phyloP scores from a whole-genome alignment of 2,329 filamentous ascomycete genomes.

The Pseudopithomyces maydicus region DNA sequence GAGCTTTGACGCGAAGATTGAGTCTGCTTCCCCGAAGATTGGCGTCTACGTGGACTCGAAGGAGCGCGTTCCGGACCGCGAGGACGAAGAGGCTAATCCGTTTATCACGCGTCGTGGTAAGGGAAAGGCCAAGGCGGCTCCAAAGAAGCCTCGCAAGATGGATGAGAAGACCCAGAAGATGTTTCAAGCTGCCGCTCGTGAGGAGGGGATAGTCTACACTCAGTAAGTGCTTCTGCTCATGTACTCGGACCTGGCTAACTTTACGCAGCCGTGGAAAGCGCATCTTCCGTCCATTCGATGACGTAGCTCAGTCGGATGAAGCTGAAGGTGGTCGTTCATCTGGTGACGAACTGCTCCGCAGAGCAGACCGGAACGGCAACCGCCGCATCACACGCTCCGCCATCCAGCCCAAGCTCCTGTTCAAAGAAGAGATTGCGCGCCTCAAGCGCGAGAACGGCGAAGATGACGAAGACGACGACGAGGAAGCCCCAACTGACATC shows the following conservation, averaged over 20 bases:
- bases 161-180: constrained; percentile 65
- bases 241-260: background rate
- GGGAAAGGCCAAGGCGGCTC: constrained; percentile 54
- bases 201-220: constrained; percentile 75
- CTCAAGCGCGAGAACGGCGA: constrained; percentile 46
- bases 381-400: constrained; percentile 68
- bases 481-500: constrained; percentile 63
- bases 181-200: constrained; percentile 66
- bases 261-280: constrained; percentile 74
- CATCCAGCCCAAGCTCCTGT: constrained; percentile 74
- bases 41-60: constrained; percentile 79
- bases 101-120: constrained; percentile 64
- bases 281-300: constrained; percentile 71
- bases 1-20: constrained; percentile 53
- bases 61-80: constrained; percentile 72
- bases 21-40: constrained; percentile 64
- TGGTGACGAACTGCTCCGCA: constrained; percentile 47
- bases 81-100: constrained; percentile 71
- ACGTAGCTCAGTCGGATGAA: constrained; percentile 42
- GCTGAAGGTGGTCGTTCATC: constrained; percentile 39
- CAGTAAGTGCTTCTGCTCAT: constrained; percentile 66
- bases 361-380: constrained; percentile 45
- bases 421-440: constrained; percentile 60
- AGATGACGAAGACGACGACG: constrained; percentile 57
- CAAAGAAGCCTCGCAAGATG: constrained; percentile 55